phyloP scores from a whole-genome alignment of 2,329 filamentous ascomycete genomes.

The Sporothrix pallida region DNA sequence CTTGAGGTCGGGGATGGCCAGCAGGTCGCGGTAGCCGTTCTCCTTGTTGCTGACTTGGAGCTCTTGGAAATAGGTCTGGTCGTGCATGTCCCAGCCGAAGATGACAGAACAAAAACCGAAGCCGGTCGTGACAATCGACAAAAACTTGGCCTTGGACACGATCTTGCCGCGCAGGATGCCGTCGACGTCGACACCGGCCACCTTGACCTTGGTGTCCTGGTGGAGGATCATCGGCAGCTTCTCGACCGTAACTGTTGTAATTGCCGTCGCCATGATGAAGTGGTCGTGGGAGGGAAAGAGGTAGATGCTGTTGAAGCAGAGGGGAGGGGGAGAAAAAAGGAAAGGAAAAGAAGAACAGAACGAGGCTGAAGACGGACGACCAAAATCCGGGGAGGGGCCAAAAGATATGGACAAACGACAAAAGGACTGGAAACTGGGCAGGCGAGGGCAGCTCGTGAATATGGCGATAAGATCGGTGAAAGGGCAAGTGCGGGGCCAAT shows the following conservation, averaged over 20 bases:
- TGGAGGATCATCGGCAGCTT: slow-evolving; percentile 70
- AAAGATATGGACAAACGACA: not conserved
- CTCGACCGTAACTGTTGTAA: slow-evolving; percentile 61
- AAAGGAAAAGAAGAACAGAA: not conserved
- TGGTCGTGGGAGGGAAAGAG: not conserved
- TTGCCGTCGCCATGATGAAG: slow-evolving; percentile 13
- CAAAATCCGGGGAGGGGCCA: not conserved
- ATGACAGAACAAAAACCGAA: slow-evolving; percentile 95
- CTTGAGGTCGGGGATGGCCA: slow-evolving; percentile 78
- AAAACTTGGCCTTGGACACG: slow-evolving; percentile 90
- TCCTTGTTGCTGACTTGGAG: slow-evolving; percentile 86
- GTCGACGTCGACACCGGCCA: slow-evolving; percentile 86
- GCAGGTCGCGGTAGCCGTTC: slow-evolving; percentile 85
- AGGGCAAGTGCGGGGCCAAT: slow-evolving; percentile 27
- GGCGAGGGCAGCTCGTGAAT: not conserved
- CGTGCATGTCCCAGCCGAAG: slow-evolving; percentile 98
- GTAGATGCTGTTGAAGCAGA: not conserved
- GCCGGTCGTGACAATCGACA: slow-evolving; percentile 77
- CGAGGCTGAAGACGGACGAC: not conserved
- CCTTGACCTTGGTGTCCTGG: slow-evolving; percentile 79
- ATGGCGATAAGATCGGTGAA: slow-evolving; percentile 29
- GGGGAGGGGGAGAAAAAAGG: not conserved
- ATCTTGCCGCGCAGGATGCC: slow-evolving; percentile 88
- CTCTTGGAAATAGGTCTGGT: slow-evolving; percentile 85
- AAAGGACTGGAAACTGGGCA: not conserved